Percentiles rank a stretch among this genome's conserved stretches.
Evolutionary conservation across 2,329 filamentous ascomycete genomes (phyloP).

Genomic region (Penicillium fuscoglaucum): DNA sequence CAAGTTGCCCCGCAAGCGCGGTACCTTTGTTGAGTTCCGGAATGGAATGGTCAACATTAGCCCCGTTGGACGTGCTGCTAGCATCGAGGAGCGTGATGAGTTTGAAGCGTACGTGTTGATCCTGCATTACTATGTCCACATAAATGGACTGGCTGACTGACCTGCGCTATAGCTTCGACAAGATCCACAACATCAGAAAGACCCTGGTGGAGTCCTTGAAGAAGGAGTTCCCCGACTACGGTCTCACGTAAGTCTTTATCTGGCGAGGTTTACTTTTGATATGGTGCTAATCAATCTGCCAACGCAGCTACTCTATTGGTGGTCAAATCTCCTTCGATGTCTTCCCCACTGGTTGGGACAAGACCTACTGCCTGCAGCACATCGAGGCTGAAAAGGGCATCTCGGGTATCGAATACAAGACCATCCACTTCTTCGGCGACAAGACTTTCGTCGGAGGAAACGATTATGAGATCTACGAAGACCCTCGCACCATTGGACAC

Average conservation of each 20-base stretch:
- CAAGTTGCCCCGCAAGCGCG: constrained; percentile 63
- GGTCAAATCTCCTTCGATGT: constrained; percentile 98
- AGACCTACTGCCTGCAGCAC: constrained; percentile 92
- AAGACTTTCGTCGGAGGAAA: constrained; percentile 91
- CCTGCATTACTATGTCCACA: neutral
- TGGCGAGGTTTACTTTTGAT: constrained; percentile 3
- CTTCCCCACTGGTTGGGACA: constrained; percentile 97
- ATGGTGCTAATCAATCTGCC: constrained; percentile 4
- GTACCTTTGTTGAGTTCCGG: constrained; percentile 67
- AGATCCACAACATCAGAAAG: constrained; percentile 71
- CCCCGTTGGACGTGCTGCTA: constrained; percentile 76
- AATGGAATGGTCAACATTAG: constrained; percentile 67
- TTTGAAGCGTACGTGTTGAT: constrained; percentile 60
- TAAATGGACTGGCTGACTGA: neutral
- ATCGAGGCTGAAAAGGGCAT: constrained; percentile 79
- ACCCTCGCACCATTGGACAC: constrained; percentile 81
- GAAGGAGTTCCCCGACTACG: constrained; percentile 78
- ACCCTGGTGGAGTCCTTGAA: constrained; percentile 74
- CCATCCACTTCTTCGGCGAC: constrained; percentile 97
- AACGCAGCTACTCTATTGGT: constrained; percentile 78
- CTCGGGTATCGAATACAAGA: constrained; percentile 66
- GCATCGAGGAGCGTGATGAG: constrained; percentile 72
- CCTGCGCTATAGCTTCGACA: constrained; percentile 61
- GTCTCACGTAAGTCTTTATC: constrained; percentile 70
- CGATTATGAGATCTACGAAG: constrained; percentile 90